Conservation (phyloP, 2,329 filamentous ascomycete genomes). For the Trichoderma breve region DNA sequence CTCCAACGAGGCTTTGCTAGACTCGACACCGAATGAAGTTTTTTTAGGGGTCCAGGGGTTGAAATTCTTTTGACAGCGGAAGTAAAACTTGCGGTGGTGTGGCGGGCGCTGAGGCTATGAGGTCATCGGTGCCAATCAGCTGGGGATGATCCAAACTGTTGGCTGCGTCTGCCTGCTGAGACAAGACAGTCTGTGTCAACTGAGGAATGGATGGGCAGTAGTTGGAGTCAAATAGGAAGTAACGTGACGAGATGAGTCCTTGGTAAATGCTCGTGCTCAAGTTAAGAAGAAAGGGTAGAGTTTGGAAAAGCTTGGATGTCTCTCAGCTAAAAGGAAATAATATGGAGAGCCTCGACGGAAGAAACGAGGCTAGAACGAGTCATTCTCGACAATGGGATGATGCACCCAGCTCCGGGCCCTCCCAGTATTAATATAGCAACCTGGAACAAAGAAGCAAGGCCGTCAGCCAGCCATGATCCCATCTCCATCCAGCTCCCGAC, state of each 20-base stretch:
- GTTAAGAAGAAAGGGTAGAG: background rate
- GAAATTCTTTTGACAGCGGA: conserved; percentile 13
- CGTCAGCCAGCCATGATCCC: background rate
- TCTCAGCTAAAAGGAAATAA: background rate
- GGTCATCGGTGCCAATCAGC: conserved; percentile 16
- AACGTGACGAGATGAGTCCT: background rate
- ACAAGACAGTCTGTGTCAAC: background rate
- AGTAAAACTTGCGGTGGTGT: background rate
- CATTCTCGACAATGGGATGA: background rate
- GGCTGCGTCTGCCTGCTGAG: background rate
- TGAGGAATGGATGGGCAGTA: background rate
- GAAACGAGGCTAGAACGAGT: background rate
- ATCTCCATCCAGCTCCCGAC: background rate
- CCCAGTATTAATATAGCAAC: background rate
- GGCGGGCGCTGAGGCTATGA: conserved; percentile 11
- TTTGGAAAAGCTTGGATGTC: background rate
- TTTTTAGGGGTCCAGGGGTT: conserved; percentile 12
- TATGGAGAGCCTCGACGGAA: background rate
- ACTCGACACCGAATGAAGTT: background rate
- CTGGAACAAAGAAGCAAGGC: background rate
- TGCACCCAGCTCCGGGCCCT: background rate
- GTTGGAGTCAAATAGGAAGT: background rate
- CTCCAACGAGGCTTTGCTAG: background rate
- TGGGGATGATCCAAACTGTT: background rate
- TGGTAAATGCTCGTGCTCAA: background rate